phyloP scores from a whole-genome alignment of 2,329 filamentous ascomycete species.

The Cordyceps farinosa region DNA sequence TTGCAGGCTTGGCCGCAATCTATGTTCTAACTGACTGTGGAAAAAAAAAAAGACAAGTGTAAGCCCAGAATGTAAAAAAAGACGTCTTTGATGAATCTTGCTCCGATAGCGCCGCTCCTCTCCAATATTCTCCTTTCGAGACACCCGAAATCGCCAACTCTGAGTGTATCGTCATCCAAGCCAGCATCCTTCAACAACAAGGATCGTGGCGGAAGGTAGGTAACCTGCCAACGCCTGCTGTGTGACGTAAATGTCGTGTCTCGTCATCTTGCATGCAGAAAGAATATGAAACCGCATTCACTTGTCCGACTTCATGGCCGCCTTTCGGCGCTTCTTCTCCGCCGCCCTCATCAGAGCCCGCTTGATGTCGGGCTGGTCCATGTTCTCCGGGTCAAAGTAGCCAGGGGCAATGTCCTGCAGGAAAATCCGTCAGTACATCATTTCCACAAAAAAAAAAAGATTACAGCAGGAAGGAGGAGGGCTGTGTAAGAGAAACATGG shows the following conservation, averaged over 20 bases:
- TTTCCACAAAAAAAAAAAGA: conserved; percentile 51
- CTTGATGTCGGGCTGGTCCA: conserved; percentile 84
- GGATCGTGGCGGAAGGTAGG: background rate
- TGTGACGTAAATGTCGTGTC: background rate
- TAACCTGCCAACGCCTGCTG: background rate
- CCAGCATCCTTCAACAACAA: no score
- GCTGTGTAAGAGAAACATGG: background rate
- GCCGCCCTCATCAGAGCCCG: conserved; percentile 55
- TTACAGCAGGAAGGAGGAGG: background rate
- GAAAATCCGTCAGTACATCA: conserved; percentile 18
- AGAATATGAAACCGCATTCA: conserved; percentile 24
- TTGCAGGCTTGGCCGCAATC: background rate
- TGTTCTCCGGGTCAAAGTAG: conserved; percentile 84
- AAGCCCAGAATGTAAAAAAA: background rate
- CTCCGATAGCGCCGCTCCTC: conserved; percentile 5
- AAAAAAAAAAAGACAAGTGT: background rate
- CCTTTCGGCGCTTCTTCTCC: conserved; percentile 59
- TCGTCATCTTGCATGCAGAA: background rate
- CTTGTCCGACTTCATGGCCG: conserved; percentile 51
- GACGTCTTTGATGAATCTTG: background rate
- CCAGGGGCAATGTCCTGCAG: conserved; percentile 81
- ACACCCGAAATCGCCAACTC: background rate
- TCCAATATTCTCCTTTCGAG: background rate
- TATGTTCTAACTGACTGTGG: conserved; percentile 6
- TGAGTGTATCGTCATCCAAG: background rate